These are phyloP conservation scores for Pecoramyces ruminantium DNA, from an alignment of 192 early-diverging fungal genomes.

Conservation along the genomic window DNA sequence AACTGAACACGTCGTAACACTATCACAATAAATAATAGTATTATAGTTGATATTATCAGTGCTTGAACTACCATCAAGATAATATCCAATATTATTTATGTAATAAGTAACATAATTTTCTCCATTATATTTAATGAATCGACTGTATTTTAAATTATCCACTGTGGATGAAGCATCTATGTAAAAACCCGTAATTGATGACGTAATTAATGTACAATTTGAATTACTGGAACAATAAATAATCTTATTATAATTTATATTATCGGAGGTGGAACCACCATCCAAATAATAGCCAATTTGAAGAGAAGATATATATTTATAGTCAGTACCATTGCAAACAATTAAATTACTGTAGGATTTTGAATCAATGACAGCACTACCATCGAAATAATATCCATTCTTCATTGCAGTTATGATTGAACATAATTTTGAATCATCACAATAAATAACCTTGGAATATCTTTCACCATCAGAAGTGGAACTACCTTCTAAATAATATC, in stretches of 20 bases:
- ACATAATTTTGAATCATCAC: background rate
- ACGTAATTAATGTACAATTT: background rate
- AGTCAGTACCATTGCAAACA: background rate
- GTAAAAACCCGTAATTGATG: background rate
- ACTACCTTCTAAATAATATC: background rate
- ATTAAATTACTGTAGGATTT: too few relatives aligned
- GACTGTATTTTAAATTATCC: background rate
- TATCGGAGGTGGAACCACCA: background rate
- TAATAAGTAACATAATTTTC: background rate
- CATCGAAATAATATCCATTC: background rate
- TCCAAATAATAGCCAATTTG: background rate
- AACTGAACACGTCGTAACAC: background rate
- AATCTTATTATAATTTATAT: background rate
- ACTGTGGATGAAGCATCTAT: background rate
- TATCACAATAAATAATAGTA: background rate
- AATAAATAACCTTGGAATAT: background rate
- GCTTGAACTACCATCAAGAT: background rate
- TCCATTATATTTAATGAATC: background rate
- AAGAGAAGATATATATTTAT: too few relatives aligned
- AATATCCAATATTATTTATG: background rate
- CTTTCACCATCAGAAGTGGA: background rate
- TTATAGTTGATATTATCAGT: background rate
- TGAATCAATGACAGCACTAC: too few relatives aligned
- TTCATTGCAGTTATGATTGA: background rate
- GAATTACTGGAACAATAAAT: background rate